Evolutionary conservation across 257 asterid genomes (phyloP).

Genomic region (Catharanthus roseus): DNA sequence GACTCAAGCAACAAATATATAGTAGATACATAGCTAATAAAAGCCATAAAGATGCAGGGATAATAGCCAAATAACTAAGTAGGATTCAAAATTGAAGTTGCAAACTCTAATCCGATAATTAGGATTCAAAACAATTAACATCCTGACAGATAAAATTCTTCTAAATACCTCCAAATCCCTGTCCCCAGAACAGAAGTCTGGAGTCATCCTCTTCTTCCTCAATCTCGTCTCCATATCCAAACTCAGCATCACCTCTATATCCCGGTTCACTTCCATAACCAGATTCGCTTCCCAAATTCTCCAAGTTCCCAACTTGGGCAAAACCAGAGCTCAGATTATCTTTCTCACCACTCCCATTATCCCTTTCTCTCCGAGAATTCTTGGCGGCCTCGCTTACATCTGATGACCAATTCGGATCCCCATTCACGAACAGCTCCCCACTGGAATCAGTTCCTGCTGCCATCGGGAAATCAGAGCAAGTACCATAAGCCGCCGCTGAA

Average conservation of each 20-base stretch:
- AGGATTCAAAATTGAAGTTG: not conserved
- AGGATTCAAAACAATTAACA: not conserved
- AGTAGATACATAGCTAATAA: not conserved
- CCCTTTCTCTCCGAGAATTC: conserved; percentile 56
- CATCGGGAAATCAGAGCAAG: conserved; percentile 86
- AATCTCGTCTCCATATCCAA: conserved; percentile 75
- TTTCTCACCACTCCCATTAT: conserved; percentile 47
- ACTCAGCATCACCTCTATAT: conserved; percentile 83
- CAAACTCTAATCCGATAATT: not conserved
- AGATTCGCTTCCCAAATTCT: conserved; percentile 62
- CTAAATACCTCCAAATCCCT: conserved; percentile 65
- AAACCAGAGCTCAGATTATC: conserved; percentile 37
- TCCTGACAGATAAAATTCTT: not conserved
- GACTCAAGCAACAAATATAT: not conserved
- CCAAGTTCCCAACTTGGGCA: conserved; percentile 56
- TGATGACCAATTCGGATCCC: conserved; percentile 85
- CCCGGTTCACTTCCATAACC: conserved; percentile 99
- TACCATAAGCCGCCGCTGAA: conserved; percentile 88
- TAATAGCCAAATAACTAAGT: not conserved
- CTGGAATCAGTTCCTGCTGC: conserved; percentile 90
- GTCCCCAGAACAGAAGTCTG: conserved; percentile 71
- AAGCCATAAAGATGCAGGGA: not conserved
- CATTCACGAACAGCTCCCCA: conserved; percentile 77
- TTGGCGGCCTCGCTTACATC: conserved; percentile 76
- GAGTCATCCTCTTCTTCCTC: conserved; percentile 78